Percentiles rank a stretch among this genome's conserved stretches.
These are phyloP conservation scores for Fraxinus sp. DNA, from an alignment of 305 asterid genomes.

Conservation along the genomic window DNA sequence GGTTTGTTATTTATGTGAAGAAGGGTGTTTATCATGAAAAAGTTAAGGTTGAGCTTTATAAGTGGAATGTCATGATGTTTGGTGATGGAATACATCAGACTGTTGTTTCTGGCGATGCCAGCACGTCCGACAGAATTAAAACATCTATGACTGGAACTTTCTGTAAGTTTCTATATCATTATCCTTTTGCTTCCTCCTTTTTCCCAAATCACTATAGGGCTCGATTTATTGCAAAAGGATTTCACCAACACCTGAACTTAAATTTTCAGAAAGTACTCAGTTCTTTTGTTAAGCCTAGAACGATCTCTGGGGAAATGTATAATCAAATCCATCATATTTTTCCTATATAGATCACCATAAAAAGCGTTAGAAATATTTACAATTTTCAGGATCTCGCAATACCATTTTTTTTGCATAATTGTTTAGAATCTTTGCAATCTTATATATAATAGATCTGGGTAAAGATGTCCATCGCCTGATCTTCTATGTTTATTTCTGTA, in stretches of 20 bases:
- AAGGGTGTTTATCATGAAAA: slow-evolving; percentile 51
- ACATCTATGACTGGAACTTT: slow-evolving; percentile 49
- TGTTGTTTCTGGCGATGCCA: slow-evolving; percentile 43
- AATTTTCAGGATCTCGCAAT: no score
- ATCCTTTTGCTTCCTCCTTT: neutral
- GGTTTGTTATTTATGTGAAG: slow-evolving; percentile 52
- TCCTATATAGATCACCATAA: neutral
- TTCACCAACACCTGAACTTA: neutral
- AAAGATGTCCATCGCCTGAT: neutral
- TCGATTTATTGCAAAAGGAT: neutral
- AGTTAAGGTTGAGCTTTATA: slow-evolving; percentile 22
- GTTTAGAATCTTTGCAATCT: no score
- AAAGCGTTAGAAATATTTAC: neutral
- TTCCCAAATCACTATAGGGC: neutral
- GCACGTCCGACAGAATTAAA: slow-evolving; percentile 28
- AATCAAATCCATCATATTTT: neutral
- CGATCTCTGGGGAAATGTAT: neutral
- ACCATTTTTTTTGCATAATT: no score
- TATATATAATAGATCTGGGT: no score
- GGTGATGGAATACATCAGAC: slow-evolving; percentile 62
- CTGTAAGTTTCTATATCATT: slow-evolving; percentile 25
- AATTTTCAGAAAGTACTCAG: neutral
- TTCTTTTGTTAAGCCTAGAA: neutral
- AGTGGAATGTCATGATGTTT: slow-evolving; percentile 38
- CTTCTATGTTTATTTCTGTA: neutral